Percentiles rank a stretch among this genome's conserved stretches.
Conservation (phyloP, 2,329 filamentous ascomycete genomes). For the Scedosporium boydii region DNA sequence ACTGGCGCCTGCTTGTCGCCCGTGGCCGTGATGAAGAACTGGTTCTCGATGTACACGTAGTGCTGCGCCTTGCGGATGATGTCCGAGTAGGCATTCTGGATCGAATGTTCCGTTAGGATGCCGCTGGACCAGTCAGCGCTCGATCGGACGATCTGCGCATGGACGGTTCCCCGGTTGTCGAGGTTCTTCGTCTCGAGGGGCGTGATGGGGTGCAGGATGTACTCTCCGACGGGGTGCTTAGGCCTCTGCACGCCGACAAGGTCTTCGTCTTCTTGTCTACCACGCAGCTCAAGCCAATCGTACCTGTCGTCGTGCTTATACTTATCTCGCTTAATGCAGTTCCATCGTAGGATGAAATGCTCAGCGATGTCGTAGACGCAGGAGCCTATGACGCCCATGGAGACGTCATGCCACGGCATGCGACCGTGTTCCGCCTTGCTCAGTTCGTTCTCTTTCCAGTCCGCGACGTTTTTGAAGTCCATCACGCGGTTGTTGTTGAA, state of each 20-base stretch:
- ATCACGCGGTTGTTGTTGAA: slow-evolving; percentile 97
- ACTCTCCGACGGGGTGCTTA: slow-evolving; percentile 80
- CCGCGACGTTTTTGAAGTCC: slow-evolving; percentile 84
- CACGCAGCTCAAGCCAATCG: slow-evolving; percentile 76
- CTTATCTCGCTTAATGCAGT: slow-evolving; percentile 94
- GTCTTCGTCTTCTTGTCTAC: slow-evolving; percentile 72
- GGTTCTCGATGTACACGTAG: slow-evolving; percentile 96
- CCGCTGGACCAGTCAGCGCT: slow-evolving; percentile 92
- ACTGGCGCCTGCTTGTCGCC: slow-evolving; percentile 79
- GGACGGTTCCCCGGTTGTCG: slow-evolving; percentile 61
- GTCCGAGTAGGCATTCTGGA: slow-evolving; percentile 79
- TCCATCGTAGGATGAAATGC: slow-evolving; percentile 92
- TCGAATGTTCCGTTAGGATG: slow-evolving; percentile 73
- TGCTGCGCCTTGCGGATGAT: slow-evolving; percentile 82
- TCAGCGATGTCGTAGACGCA: slow-evolving; percentile 91
- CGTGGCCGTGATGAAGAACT: slow-evolving; percentile 96
- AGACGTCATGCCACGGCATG: slow-evolving; percentile 98
- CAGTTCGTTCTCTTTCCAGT: slow-evolving; percentile 90
- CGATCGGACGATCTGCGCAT: slow-evolving; percentile 79
- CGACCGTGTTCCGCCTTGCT: slow-evolving; percentile 85
- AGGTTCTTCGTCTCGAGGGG: slow-evolving; percentile 58
- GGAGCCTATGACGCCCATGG: slow-evolving; percentile 84
- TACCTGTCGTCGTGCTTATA: slow-evolving; percentile 82
- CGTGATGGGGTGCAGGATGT: slow-evolving; percentile 68
- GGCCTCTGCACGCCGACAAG: slow-evolving; percentile 82